These are phyloP conservation scores for Hymenoscyphus repandus DNA, from an alignment of 2,329 filamentous ascomycete genomes.

Conservation along the genomic window DNA sequence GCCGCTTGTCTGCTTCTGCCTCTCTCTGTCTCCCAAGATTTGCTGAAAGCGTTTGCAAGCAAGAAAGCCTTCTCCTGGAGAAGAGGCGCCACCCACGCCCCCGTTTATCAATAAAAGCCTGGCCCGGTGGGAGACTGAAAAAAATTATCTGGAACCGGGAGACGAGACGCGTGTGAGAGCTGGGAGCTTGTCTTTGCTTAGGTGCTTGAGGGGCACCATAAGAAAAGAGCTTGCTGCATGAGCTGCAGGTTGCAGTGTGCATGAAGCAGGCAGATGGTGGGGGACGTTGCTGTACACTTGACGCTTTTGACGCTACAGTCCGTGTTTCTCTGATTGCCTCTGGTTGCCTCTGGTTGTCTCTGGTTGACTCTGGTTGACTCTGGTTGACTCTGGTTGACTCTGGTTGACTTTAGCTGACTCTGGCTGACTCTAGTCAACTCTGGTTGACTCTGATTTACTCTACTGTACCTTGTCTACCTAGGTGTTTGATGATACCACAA, in stretches of 20 bases:
- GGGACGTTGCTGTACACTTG: neutral
- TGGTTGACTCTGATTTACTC: too few relatives aligned
- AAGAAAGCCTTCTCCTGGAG: neutral
- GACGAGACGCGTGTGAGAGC: neutral
- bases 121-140: neutral
- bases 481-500: too few relatives aligned
- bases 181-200: too few relatives aligned
- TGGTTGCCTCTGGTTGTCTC: too few relatives aligned
- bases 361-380: too few relatives aligned
- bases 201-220: too few relatives aligned
- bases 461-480: too few relatives aligned
- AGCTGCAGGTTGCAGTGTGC: neutral
- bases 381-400: too few relatives aligned
- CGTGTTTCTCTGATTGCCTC: too few relatives aligned
- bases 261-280: neutral
- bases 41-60: neutral
- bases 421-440: too few relatives aligned
- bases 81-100: neutral
- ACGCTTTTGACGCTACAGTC: too few relatives aligned
- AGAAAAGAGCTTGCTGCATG: neutral
- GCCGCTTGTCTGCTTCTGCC: neutral
- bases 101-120: neutral
- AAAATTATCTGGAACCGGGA: slow-evolving; percentile 5
- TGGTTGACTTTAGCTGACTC: too few relatives aligned
- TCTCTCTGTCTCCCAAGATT: neutral